A percentile compares a stretch with the other conserved stretches of the same genome.
phyloP scores from a whole-genome alignment of 2,329 filamentous ascomycete genomes.

The Elsinoe fawcettii region DNA sequence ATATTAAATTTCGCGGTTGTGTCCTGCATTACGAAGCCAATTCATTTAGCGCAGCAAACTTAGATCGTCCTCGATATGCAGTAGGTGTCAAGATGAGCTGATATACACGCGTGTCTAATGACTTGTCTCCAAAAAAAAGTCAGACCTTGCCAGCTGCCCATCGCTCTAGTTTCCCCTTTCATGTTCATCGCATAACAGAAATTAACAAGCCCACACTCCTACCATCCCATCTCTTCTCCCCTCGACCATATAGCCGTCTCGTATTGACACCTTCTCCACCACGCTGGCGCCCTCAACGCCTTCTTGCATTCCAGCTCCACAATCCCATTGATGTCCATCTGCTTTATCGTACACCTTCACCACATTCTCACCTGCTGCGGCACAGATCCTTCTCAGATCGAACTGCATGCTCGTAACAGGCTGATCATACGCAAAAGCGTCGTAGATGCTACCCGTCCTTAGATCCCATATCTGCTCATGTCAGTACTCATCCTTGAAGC shows the following conservation, averaged over 20 bases:
- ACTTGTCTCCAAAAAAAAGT: no score
- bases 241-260: constrained; percentile 89
- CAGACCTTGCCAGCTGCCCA: no score
- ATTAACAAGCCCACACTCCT: constrained; percentile 76
- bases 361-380: constrained; percentile 83
- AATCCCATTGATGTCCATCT: constrained; percentile 93
- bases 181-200: neutral
- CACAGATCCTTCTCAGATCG: constrained; percentile 78
- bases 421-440: constrained; percentile 91
- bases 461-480: constrained; percentile 86
- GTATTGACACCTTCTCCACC: constrained; percentile 80
- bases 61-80: no score
- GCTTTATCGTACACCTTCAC: constrained; percentile 98
- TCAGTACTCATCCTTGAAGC: constrained; percentile 21
- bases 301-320: constrained; percentile 70
- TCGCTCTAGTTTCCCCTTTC: no score
- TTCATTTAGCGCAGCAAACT: no score
- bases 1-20: no score
- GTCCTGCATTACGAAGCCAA: no score
- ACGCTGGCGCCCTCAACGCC: constrained; percentile 53
- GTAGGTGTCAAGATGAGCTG: no score
- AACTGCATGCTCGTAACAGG: constrained; percentile 97
- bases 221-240: constrained; percentile 80
- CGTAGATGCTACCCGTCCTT: constrained; percentile 86
- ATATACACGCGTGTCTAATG: no score